These are phyloP conservation scores for Nigrospora oryzae DNA, from an alignment of 2,329 filamentous ascomycete genomes.

Conservation along the genomic window DNA sequence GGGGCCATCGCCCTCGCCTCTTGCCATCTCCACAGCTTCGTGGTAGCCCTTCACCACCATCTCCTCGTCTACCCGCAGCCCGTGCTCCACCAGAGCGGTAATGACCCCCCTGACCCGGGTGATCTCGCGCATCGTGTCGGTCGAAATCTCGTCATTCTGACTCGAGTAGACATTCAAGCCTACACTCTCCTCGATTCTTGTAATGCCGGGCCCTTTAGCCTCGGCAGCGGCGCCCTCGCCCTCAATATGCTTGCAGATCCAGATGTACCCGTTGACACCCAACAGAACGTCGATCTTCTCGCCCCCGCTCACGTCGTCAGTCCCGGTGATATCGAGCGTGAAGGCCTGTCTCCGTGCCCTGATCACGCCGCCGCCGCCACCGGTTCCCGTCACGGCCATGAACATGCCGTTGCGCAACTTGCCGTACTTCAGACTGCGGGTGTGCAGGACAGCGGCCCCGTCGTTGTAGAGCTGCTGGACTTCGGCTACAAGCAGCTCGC, in stretches of 20 bases:
- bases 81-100: slow-evolving; percentile 71
- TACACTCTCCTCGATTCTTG: slow-evolving; percentile 79
- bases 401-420: slow-evolving; percentile 94
- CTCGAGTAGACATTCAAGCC: slow-evolving; percentile 85
- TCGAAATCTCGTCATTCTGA: slow-evolving; percentile 80
- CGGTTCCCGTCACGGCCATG: slow-evolving; percentile 69
- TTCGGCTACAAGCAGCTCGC: slow-evolving; percentile 88
- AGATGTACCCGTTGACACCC: slow-evolving; percentile 95
- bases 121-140: slow-evolving; percentile 79
- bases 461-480: slow-evolving; percentile 85
- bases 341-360: slow-evolving; percentile 80
- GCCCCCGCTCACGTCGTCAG: slow-evolving; percentile 28
- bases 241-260: slow-evolving; percentile 79
- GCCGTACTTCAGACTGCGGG: slow-evolving; percentile 83
- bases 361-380: slow-evolving; percentile 80
- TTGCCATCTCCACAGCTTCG: slow-evolving; percentile 67
- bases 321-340: slow-evolving; percentile 52
- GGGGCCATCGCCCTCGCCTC: slow-evolving; percentile 44
- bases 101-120: slow-evolving; percentile 75
- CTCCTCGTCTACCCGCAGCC: slow-evolving; percentile 81
- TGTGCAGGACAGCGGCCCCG: slow-evolving; percentile 81
- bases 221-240: slow-evolving; percentile 38
- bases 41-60: slow-evolving; percentile 77
- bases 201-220: slow-evolving; percentile 54
- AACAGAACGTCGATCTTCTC: slow-evolving; percentile 76